These are phyloP conservation scores for Ochetophila trinervis DNA, from an alignment of 306 rosid genomes.

Conservation along the genomic window DNA sequence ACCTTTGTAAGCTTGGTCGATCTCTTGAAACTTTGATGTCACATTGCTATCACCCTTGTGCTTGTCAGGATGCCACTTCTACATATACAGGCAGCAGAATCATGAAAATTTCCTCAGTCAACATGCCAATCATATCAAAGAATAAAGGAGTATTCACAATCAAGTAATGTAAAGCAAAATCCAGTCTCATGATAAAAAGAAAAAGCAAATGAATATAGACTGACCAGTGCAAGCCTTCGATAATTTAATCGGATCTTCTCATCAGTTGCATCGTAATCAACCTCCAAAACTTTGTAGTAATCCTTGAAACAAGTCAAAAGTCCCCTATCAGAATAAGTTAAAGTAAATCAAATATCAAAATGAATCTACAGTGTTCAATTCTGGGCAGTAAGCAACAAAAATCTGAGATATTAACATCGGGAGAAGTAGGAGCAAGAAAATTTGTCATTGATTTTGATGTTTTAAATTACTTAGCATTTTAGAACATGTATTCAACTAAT, in stretches of 20 bases:
- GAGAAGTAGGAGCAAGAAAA: too few relatives aligned
- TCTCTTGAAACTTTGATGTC: conserved; percentile 74
- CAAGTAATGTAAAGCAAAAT: conserved; percentile 12
- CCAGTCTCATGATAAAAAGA: background rate
- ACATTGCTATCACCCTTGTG: conserved; percentile 48
- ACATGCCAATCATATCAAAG: background rate
- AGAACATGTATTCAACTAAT: too few relatives aligned
- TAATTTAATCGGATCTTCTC: conserved; percentile 63
- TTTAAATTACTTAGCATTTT: too few relatives aligned
- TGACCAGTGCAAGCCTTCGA: conserved; percentile 68
- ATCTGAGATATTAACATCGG: background rate
- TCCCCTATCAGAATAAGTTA: conserved; percentile 2
- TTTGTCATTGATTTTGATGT: too few relatives aligned
- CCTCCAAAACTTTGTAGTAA: conserved; percentile 70
- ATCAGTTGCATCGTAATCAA: conserved; percentile 71
- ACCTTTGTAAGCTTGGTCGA: conserved; percentile 73
- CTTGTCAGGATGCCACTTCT: conserved; percentile 91
- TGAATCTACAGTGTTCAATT: background rate
- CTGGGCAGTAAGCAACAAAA: background rate
- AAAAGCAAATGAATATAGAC: conserved; percentile 20
- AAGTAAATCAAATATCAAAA: conserved; percentile 8
- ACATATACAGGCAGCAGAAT: conserved; percentile 24
- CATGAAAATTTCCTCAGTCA: conserved; percentile 24
- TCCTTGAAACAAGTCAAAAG: conserved; percentile 39
- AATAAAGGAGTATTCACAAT: background rate